Evolutionary conservation across 805 yeast species (phyloP).

Genomic region (Lachancea kluyveri): DNA sequence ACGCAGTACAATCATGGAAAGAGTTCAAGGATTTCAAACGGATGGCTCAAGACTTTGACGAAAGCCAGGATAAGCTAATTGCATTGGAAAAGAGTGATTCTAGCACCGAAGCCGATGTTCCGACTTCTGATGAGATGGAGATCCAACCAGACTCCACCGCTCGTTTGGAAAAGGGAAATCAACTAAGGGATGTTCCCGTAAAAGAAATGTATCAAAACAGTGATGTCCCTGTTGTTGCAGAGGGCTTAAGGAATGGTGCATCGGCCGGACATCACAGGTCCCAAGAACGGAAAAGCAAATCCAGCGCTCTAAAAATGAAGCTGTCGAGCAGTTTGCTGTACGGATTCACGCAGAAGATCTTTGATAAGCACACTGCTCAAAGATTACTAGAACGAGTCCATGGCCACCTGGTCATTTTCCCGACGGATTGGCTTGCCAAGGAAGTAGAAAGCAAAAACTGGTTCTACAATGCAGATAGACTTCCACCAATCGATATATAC

Average conservation of each 20-base stretch:
- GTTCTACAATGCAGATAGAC: constrained; percentile 89
- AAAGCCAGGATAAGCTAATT: constrained; percentile 26
- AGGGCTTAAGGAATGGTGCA: no score
- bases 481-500: constrained; percentile 93
- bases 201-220: constrained; percentile 7
- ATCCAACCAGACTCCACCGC: no score
- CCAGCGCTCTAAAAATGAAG: constrained; percentile 24
- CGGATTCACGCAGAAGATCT: constrained; percentile 41
- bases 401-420: constrained; percentile 89
- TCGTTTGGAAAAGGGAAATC: constrained; percentile 11
- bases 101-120: no score
- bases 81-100: constrained; percentile 22
- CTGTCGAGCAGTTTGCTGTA: constrained; percentile 26
- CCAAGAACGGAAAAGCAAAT: constrained; percentile 9
- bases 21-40: constrained; percentile 72
- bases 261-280: no score
- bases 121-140: no score
- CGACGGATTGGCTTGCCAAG: constrained; percentile 80
- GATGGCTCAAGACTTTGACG: constrained; percentile 49
- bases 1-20: constrained; percentile 81
- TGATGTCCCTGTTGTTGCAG: no score
- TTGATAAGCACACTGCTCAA: constrained; percentile 73
- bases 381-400: constrained; percentile 62
- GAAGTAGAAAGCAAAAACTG: constrained; percentile 91
- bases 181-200: constrained; percentile 9